Conservation (phyloP, 139 green algal genomes). For the Chlamydomonas incerta region DNA sequence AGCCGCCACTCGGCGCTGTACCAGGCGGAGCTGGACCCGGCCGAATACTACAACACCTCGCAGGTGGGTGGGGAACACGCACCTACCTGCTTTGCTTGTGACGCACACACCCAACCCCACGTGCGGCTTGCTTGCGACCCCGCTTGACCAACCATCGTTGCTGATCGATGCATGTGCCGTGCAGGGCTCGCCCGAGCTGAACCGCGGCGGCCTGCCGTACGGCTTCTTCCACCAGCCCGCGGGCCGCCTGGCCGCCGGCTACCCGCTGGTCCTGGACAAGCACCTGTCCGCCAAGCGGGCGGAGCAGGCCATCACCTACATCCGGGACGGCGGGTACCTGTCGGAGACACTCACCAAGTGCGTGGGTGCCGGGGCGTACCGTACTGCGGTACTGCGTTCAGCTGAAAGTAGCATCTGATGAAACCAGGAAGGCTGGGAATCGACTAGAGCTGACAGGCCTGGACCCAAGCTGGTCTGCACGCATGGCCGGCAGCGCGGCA, state of each 20-base stretch:
- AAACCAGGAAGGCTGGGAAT: too few relatives aligned
- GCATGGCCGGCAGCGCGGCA: too few relatives aligned
- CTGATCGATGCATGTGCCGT: background rate
- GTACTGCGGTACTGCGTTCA: too few relatives aligned
- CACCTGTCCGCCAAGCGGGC: slow-evolving; percentile 15
- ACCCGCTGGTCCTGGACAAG: slow-evolving; percentile 47
- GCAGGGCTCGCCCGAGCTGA: too few relatives aligned
- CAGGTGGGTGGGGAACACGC: too few relatives aligned
- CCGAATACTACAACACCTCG: background rate
- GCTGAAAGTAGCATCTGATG: too few relatives aligned
- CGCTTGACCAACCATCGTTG: background rate
- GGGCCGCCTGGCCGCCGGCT: slow-evolving; percentile 21
- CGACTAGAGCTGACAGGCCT: too few relatives aligned
- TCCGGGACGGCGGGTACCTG: slow-evolving; percentile 48
- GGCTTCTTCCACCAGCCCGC: slow-evolving; percentile 41
- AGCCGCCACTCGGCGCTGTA: slow-evolving; percentile 5
- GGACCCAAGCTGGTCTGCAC: too few relatives aligned
- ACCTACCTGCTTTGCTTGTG: too few relatives aligned
- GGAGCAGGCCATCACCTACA: slow-evolving; percentile 32
- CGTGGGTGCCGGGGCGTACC: background rate
- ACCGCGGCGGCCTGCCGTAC: background rate
- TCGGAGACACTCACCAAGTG: slow-evolving; percentile 1
- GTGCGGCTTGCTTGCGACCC: background rate
- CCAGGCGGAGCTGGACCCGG: background rate
- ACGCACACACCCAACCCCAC: background rate